Evolutionary conservation across 2,329 filamentous ascomycete species (phyloP).

Genomic region (Elsinoe perseae): DNA sequence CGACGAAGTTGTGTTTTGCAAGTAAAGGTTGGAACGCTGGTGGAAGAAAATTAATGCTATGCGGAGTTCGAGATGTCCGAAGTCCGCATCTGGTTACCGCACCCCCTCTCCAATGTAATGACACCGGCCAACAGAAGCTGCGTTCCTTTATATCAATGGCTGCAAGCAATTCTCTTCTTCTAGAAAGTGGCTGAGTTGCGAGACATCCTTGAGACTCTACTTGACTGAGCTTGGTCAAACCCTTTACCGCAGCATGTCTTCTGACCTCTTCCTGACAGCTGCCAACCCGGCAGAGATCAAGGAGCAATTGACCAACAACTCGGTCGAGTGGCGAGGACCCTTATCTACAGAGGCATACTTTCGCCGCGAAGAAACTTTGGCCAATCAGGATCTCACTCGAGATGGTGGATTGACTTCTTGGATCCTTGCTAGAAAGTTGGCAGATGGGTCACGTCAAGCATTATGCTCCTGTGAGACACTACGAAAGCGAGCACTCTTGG

Average conservation of each 20-base stretch:
- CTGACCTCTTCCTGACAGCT: constrained; percentile 46
- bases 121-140: not conserved
- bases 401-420: constrained; percentile 52
- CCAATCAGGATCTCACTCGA: constrained; percentile 44
- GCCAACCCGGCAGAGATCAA: constrained; percentile 49
- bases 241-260: constrained; percentile 16
- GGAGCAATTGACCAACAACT: constrained; percentile 48
- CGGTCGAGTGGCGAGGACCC: constrained; percentile 50
- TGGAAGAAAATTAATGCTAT: not conserved
- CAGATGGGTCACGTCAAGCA: constrained; percentile 35
- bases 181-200: no score
- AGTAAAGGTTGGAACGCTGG: not conserved
- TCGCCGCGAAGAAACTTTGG: constrained; percentile 48
- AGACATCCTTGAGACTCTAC: no score
- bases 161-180: no score
- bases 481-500: constrained; percentile 41
- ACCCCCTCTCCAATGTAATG: not conserved
- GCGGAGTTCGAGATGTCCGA: not conserved
- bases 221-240: not conserved
- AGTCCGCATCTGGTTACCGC: not conserved
- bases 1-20: no score
- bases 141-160: no score
- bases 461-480: constrained; percentile 54
- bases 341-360: constrained; percentile 50
- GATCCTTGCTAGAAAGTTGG: constrained; percentile 43